Base-by-base conservation (phyloP, 352 stramenopile species). In the Saprolegnia parasitica region DNA sequence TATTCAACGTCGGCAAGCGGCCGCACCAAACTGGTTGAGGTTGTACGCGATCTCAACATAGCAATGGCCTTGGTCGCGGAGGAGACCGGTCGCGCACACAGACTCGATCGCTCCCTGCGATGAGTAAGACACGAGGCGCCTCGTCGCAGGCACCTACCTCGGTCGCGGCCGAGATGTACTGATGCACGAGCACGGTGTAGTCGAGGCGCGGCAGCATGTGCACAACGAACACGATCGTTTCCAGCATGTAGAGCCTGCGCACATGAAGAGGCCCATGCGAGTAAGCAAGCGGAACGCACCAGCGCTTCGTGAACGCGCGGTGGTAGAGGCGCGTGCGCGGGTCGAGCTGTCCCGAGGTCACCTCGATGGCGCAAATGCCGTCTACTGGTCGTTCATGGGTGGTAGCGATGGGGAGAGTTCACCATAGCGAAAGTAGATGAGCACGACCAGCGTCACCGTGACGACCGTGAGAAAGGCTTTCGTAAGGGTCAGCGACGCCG, bases 391-490 rank as follows among this genome's bases (percentile, higher is more conserved):
- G 10, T 54, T 6, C 3, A 61, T 35, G 29, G 29, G 29, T 39
- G 24, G 24, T 24, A 2, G 35, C 52, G 3, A 24, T n/a, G n/a
- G n/a, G n/a, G n/a, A n/a, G n/a, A n/a, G n/a, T n/a, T n/a, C n/a
- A 66, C 58, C 35, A 20, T 66, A 66, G 11, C 58, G 58, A 5
- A 11, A 13, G 40, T 39, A 66, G 24, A 66, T 42, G 21, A 66
- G 58, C 26, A 52, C 24, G 20, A 66, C n/a, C 1, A 66, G n/a
- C n/a, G 23, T 5, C 16, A 52, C 4, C 6, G 58, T 54, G 46
- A 46, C 11, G 18, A 66, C 23, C 3, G 58, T 56, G 40, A 66
- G 26, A 20, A 66, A 24, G n/a, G 8, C 20, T 24, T 66, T 66
- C 4, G 11, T 54, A 4, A 52, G 15, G 23, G 57, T 29, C 24